phyloP scores from a whole-genome alignment of 208 protist species.

The Leishmania amazonensis region DNA sequence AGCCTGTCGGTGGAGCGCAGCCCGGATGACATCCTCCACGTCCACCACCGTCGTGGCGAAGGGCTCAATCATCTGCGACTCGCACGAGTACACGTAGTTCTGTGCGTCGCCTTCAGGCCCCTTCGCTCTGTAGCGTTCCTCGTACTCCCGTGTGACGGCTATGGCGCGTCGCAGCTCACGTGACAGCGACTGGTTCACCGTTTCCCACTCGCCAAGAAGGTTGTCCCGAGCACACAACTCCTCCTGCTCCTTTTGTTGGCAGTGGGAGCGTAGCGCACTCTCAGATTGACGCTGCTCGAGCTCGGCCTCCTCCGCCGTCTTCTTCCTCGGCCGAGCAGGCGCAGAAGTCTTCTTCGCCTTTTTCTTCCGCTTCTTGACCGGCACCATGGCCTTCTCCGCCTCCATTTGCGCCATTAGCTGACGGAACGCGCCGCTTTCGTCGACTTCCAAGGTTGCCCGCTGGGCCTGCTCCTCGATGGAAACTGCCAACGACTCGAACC shows the following conservation, averaged over 20 bases:
- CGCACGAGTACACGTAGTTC: conserved; percentile 66
- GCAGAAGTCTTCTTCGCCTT: conserved; percentile 43
- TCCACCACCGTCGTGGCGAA: conserved; percentile 62
- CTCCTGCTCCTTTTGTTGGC: conserved; percentile 63
- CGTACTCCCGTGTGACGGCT: conserved; percentile 62
- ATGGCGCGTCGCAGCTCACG: conserved; percentile 65
- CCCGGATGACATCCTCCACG: conserved; percentile 69
- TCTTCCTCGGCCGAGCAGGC: conserved; percentile 38
- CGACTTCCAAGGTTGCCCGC: conserved; percentile 50
- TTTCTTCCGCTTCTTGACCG: conserved; percentile 57
- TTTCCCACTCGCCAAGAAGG: conserved; percentile 62
- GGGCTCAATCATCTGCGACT: conserved; percentile 66
- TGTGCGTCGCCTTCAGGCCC: conserved; percentile 25
- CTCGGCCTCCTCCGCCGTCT: conserved; percentile 58
- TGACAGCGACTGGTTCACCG: conserved; percentile 55
- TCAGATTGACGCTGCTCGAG: conserved; percentile 60
- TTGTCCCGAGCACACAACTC: conserved; percentile 41
- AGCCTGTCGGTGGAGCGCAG: conserved; percentile 57
- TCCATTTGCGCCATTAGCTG: conserved; percentile 36
- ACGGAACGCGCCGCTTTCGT: conserved; percentile 40
- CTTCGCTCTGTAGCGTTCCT: conserved; percentile 56
- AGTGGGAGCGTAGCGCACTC: conserved; percentile 39
- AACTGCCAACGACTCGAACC: conserved; percentile 63
- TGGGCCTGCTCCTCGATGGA: conserved; percentile 57
- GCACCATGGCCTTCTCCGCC: conserved; percentile 36